Conservation (phyloP, 495 filamentous ascomycete genomes). For the Melanomma pulvis-pyrius region DNA sequence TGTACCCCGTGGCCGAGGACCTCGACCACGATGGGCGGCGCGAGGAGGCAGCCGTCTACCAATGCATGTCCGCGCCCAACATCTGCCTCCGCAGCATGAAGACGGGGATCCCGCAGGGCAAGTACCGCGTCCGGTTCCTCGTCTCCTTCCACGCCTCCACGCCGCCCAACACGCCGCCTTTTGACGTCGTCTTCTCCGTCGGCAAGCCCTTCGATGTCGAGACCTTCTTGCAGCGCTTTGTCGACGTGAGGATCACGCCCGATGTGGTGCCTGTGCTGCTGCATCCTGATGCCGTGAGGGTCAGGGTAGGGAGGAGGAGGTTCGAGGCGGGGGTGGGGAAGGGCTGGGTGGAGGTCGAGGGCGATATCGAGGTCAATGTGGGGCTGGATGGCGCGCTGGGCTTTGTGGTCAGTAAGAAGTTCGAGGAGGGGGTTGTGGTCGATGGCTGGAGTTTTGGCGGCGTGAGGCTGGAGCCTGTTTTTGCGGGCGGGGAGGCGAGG, state of each 20-base stretch:
- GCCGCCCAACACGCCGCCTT: conserved; percentile 25
- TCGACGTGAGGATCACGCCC: conserved; percentile 41
- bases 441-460: conserved; percentile 44
- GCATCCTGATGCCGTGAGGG: conserved; percentile 42
- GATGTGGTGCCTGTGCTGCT: conserved; percentile 40
- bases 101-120: conserved; percentile 41
- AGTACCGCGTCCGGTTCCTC: conserved; percentile 40
- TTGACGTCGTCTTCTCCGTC: conserved; percentile 38
- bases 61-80: conserved; percentile 36
- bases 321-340: conserved; percentile 34
- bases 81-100: conserved; percentile 37
- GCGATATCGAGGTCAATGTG: conserved; percentile 41
- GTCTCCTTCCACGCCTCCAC: conserved; percentile 37
- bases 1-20: conserved; percentile 40
- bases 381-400: conserved; percentile 41
- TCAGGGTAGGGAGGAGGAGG: conserved; percentile 31
- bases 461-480: conserved; percentile 40
- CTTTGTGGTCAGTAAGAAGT: conserved; percentile 38
- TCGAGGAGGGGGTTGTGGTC: conserved; percentile 33
- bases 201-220: conserved; percentile 37
- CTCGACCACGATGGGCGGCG: conserved; percentile 39
- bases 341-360: conserved; percentile 42
- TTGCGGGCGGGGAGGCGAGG: neutral
- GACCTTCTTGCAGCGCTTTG: conserved; percentile 35
- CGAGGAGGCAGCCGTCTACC: conserved; percentile 37